phyloP scores from a whole-genome alignment of 2,329 filamentous ascomycete species.

The Alternaria sp. region DNA sequence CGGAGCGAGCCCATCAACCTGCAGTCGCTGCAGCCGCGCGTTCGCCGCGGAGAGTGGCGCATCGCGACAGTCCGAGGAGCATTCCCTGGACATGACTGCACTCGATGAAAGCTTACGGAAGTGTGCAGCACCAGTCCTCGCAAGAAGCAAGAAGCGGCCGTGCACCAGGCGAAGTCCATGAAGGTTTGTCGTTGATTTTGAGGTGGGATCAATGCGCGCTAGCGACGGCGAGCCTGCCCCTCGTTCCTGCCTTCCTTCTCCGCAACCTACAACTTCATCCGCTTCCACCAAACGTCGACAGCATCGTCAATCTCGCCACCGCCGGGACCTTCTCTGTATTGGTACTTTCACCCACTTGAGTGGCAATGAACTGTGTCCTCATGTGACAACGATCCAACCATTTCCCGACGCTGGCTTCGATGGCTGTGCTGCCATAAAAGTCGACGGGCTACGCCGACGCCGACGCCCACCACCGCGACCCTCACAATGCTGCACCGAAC shows the following conservation, averaged over 20 bases:
- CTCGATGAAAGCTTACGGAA: neutral
- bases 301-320: neutral
- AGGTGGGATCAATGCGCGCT: constrained; percentile 7
- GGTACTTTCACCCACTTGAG: neutral
- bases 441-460: neutral
- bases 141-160: neutral
- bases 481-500: neutral
- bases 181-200: constrained; percentile 4
- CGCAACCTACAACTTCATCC: neutral
- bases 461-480: neutral
- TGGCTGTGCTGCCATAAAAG: neutral
- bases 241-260: neutral
- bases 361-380: too few relatives aligned
- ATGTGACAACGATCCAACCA: neutral
- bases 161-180: neutral
- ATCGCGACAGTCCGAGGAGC: neutral
- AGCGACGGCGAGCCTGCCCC: neutral
- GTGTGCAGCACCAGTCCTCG: neutral
- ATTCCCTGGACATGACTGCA: neutral
- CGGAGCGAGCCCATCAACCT: neutral
- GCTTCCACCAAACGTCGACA: neutral
- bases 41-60: neutral
- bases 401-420: neutral
- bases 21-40: neutral
- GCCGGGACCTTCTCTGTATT: neutral